Percentiles rank a stretch among this genome's conserved stretches.
phyloP scores from a whole-genome alignment of 2,329 filamentous ascomycete species.

The Aspergillus luchuensis region DNA sequence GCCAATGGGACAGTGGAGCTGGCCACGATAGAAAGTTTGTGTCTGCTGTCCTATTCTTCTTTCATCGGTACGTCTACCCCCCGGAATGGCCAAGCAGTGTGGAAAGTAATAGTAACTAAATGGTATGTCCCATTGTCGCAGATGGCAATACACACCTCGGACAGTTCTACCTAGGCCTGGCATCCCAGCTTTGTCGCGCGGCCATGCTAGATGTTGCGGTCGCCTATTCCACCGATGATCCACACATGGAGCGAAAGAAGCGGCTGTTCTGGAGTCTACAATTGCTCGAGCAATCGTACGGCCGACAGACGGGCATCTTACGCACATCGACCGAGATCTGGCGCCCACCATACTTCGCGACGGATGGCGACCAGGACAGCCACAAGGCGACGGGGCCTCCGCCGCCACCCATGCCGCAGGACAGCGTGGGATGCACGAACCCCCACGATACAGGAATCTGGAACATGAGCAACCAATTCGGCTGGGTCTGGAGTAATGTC shows the following conservation, averaged over 20 bases:
- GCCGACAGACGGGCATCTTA: slow-evolving; percentile 50
- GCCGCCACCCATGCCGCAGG: slow-evolving; percentile 48
- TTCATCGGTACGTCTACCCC: slow-evolving; percentile 48
- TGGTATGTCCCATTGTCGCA: slow-evolving; percentile 19
- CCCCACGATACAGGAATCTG: slow-evolving; percentile 52
- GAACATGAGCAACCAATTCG: slow-evolving; percentile 53
- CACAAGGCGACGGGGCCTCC: slow-evolving; percentile 34
- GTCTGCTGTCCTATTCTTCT: slow-evolving; percentile 53
- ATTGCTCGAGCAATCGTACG: slow-evolving; percentile 54
- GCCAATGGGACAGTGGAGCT: slow-evolving; percentile 55
- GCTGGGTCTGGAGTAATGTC: slow-evolving; percentile 55
- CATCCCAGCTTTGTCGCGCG: slow-evolving; percentile 54
- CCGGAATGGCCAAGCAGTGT: neutral
- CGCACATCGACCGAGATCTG: slow-evolving; percentile 47
- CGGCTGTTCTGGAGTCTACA: slow-evolving; percentile 57
- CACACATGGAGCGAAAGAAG: slow-evolving; percentile 49
- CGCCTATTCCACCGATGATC: slow-evolving; percentile 41
- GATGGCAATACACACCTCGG: slow-evolving; percentile 54
- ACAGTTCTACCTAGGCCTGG: slow-evolving; percentile 55
- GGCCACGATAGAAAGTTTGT: slow-evolving; percentile 54
- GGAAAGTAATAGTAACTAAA: neutral
- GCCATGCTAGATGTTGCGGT: slow-evolving; percentile 52
- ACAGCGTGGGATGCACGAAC: slow-evolving; percentile 48
- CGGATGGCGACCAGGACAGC: slow-evolving; percentile 16
- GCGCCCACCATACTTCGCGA: slow-evolving; percentile 37